phyloP scores from a whole-genome alignment of 371 early-diverging fungal species.

The Catenaria anguillulae region DNA sequence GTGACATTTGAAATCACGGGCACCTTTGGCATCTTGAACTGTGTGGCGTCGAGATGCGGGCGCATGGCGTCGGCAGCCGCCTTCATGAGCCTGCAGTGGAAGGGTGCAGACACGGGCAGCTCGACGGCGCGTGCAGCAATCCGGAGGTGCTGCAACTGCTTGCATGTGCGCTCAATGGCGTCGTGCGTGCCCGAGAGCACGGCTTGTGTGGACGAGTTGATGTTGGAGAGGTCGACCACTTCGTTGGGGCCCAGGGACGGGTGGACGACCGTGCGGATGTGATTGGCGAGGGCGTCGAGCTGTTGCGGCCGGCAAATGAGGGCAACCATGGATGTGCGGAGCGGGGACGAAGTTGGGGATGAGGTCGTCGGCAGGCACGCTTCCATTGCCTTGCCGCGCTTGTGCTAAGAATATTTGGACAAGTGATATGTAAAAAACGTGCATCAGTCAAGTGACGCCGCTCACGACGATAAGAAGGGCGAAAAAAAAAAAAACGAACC shows the following conservation, averaged over 20 bases:
- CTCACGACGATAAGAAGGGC: no score
- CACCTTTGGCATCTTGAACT: constrained; percentile 46
- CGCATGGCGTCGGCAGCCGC: constrained; percentile 66
- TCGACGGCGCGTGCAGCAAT: constrained; percentile 74
- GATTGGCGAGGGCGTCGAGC: constrained; percentile 49
- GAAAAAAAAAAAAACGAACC: no score
- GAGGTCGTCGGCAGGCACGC: constrained; percentile 45
- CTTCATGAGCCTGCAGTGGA: constrained; percentile 79
- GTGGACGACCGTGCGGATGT: constrained; percentile 42
- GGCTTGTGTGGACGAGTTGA: constrained; percentile 45
- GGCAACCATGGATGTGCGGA: constrained; percentile 76
- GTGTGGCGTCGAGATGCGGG: constrained; percentile 43
- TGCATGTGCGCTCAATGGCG: constrained; percentile 74
- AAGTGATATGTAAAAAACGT: no score
- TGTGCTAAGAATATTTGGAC: constrained; percentile 23
- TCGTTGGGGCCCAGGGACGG: constrained; percentile 45
- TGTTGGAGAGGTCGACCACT: constrained; percentile 66
- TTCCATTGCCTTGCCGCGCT: constrained; percentile 78
- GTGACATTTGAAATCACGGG: constrained; percentile 85
- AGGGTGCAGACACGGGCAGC: constrained; percentile 89
- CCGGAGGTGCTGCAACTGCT: constrained; percentile 52
- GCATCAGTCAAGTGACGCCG: not conserved
- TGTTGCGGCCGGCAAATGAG: constrained; percentile 57
- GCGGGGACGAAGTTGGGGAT: no score
- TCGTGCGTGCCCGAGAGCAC: constrained; percentile 77